These are phyloP conservation scores for Tilletia setariae DNA, from an alignment of 1,284 basidiomycete species.

Conservation along the genomic window DNA sequence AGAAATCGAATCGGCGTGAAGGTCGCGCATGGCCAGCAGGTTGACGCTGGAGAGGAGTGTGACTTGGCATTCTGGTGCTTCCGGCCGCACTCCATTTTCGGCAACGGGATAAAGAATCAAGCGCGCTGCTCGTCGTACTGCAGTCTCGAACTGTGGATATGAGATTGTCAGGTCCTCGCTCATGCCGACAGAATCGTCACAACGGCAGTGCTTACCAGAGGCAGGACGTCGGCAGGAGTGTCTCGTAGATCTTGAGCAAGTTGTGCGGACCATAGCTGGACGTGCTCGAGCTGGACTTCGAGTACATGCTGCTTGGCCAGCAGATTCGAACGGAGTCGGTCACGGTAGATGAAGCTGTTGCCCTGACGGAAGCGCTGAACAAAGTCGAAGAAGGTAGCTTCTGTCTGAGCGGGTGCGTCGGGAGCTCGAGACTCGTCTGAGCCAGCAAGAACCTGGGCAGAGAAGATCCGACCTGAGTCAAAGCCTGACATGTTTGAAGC, in stretches of 20 bases:
- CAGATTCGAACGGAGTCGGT: constrained; percentile 82
- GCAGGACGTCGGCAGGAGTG: constrained; percentile 80
- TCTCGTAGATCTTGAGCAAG: constrained; percentile 87
- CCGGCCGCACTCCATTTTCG: constrained; percentile 36
- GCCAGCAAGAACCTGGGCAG: constrained; percentile 46
- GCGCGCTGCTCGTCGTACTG: constrained; percentile 47
- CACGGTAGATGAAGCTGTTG: constrained; percentile 61
- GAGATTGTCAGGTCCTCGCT: no score
- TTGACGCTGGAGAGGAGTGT: constrained; percentile 78
- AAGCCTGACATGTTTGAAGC: constrained; percentile 49
- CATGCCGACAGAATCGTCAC: not conserved
- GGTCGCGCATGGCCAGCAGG: constrained; percentile 85
- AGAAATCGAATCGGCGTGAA: constrained; percentile 80
- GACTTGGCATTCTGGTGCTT: constrained; percentile 75
- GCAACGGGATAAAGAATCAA: constrained; percentile 50
- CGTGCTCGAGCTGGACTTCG: constrained; percentile 85
- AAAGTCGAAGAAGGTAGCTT: constrained; percentile 50
- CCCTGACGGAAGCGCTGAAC: constrained; percentile 51
- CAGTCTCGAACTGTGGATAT: constrained; percentile 37
- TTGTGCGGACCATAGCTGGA: constrained; percentile 88
- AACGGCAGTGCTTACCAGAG: constrained; percentile 64
- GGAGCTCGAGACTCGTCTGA: constrained; percentile 44
- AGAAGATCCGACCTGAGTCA: constrained; percentile 49
- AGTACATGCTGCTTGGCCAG: constrained; percentile 85
- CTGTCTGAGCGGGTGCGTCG: constrained; percentile 51